A percentile compares a stretch with the other conserved stretches of the same genome.
Evolutionary conservation across 257 asterid genomes (phyloP).

Genomic region (Primulina eburnea): DNA sequence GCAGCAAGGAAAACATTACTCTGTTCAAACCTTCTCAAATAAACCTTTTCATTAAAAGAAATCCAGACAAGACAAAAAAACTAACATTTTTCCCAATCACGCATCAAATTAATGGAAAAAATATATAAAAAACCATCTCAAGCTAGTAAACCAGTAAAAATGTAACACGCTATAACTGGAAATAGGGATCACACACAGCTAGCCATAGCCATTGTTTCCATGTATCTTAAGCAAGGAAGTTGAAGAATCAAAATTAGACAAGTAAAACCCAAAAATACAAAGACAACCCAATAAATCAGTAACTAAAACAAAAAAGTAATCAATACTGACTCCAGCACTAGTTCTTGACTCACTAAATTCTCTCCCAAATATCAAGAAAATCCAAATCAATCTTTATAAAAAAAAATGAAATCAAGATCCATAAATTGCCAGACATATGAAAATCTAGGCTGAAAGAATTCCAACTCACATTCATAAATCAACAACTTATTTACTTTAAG

Average conservation of each 20-base stretch:
- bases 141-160: background rate
- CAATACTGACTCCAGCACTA: conserved; percentile 10
- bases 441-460: conserved; percentile 10
- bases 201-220: background rate
- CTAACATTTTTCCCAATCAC: background rate
- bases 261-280: conserved; percentile 10
- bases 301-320: conserved; percentile 1
- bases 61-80: background rate
- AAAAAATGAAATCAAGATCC: background rate
- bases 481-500: background rate
- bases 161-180: conserved; percentile 4
- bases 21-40: background rate
- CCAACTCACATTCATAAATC: conserved; percentile 27
- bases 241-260: background rate
- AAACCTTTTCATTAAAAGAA: background rate
- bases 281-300: conserved; percentile 10
- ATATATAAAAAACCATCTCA: background rate
- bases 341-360: conserved; percentile 14
- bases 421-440: conserved; percentile 10
- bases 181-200: background rate
- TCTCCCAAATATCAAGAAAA: conserved; percentile 14
- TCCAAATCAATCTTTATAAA: conserved; percentile 10
- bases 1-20: conserved; percentile 3
- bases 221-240: background rate
- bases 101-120: background rate